Evolutionary conservation across 2,329 filamentous ascomycete species (phyloP), one percentile per base, ranked within the genome.

Genomic region (Penicillium glabrum): DNA sequence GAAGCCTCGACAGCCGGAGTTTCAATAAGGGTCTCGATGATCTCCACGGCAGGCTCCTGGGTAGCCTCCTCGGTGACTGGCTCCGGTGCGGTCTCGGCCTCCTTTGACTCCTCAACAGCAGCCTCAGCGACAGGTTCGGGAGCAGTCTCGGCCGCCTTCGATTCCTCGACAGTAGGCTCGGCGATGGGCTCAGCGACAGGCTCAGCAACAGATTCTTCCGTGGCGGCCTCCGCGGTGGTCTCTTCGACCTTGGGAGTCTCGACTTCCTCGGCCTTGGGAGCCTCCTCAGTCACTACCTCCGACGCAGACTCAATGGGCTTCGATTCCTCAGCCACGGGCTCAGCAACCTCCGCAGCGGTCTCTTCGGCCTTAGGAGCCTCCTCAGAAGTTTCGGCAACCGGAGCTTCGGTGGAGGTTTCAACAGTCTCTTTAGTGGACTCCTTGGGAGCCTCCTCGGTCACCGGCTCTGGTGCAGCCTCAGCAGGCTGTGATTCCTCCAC

Each of bases 41-140:
- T 64, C 70, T 87, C 88, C 57, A 90, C 80, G 51, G 87, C 13
- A 31, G 24, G 21, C 35, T 41, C 48, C 33, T 43, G 21, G 14
- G 51, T 16, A 5, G n/a, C 21, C n/a, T 41, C 19, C n/a, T 41
- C 37, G n/a, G 37, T 16, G 6, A 14, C 26, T 23, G 23, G 7
- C 27, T 53, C 50, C 73, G 67, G 37, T 8, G n/a, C 45, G 19
- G 45, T 19, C 26, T 46, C 27, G 13, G n/a, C 8, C 7, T n/a
- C n/a, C 16, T 10, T 39, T 16, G 37, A 39, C 21, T 39, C n/a
- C 19, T 33, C 43, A 23, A 9, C 43, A 45, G 26, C 43, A 27
- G 19, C 37, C 43, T 59, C 37, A 16, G 45, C 11, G 6, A n/a
- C 26, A 8, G 27, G 16, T 21, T 53, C 51, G 73, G 67, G 19